phyloP scores from a whole-genome alignment of 148 eudicot genomes.

The Vaccinium myrtillus region DNA sequence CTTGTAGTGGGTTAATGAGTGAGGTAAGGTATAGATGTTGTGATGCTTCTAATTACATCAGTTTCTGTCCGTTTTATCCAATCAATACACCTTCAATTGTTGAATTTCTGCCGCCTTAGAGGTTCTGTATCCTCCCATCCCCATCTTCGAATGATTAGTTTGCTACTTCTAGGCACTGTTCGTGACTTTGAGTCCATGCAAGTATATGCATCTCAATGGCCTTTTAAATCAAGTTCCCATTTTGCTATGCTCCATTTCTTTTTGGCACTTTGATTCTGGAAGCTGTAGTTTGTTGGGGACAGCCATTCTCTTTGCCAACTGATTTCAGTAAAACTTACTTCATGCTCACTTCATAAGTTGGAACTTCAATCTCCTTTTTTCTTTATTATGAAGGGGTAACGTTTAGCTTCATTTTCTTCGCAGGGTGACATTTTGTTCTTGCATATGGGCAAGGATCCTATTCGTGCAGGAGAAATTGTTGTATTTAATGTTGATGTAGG shows the following conservation, averaged over 20 bases:
- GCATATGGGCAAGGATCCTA: slow-evolving; percentile 60
- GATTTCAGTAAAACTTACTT: slow-evolving; percentile 1
- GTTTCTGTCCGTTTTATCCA: background rate
- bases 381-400: background rate
- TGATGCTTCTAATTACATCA: background rate
- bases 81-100: background rate
- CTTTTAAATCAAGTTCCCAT: too few relatives aligned
- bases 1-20: too few relatives aligned
- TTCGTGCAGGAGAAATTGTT: slow-evolving; percentile 82
- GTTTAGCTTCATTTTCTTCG: slow-evolving; percentile 12
- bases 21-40: too few relatives aligned
- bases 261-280: too few relatives aligned
- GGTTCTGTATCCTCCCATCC: background rate
- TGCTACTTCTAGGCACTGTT: background rate
- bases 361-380: slow-evolving; percentile 2
- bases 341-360: background rate
- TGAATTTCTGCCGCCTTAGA: background rate
- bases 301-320: background rate
- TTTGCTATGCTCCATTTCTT: too few relatives aligned
- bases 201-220: background rate
- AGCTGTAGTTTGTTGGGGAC: background rate
- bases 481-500: slow-evolving; percentile 72
- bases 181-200: background rate
- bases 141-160: background rate
- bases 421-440: slow-evolving; percentile 83